Conservation (phyloP, 352 stramenopile species). For the Pythium rishiriense region DNA sequence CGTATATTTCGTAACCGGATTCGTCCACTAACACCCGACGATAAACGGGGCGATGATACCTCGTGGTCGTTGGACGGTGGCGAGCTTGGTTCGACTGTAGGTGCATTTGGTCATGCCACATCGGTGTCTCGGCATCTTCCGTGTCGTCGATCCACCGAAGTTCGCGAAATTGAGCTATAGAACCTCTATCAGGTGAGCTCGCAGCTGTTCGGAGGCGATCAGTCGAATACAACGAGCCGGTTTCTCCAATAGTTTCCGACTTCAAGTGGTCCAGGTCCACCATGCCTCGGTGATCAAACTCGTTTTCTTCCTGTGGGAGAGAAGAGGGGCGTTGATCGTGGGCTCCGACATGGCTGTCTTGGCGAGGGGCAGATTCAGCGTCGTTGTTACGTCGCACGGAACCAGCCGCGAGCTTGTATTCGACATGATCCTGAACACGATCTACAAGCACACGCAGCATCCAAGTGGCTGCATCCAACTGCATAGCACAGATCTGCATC, state of each 20-base stretch:
- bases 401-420: conserved; percentile 36
- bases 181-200: not conserved
- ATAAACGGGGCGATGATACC: conserved; percentile 14
- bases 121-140: not conserved
- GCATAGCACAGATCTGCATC: not conserved
- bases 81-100: not conserved
- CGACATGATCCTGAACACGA: conserved; percentile 47
- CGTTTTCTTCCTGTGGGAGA: not conserved
- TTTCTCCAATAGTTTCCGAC: not conserved
- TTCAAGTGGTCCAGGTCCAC: conserved; percentile 1
- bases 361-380: not conserved
- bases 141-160: not conserved
- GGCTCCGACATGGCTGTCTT: not conserved
- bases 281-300: not conserved
- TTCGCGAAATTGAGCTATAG: not conserved
- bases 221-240: not conserved
- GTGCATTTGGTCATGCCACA: not conserved
- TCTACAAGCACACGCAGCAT: conserved; percentile 49
- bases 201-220: not conserved
- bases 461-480: conserved; percentile 47
- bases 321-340: not conserved
- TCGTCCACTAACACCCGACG: conserved; percentile 22
- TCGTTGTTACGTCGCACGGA: not conserved
- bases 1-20: conserved; percentile 15
- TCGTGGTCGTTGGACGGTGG: not conserved